Conservation (phyloP, 2,329 filamentous ascomycete genomes). For the Penicillium sp. region DNA sequence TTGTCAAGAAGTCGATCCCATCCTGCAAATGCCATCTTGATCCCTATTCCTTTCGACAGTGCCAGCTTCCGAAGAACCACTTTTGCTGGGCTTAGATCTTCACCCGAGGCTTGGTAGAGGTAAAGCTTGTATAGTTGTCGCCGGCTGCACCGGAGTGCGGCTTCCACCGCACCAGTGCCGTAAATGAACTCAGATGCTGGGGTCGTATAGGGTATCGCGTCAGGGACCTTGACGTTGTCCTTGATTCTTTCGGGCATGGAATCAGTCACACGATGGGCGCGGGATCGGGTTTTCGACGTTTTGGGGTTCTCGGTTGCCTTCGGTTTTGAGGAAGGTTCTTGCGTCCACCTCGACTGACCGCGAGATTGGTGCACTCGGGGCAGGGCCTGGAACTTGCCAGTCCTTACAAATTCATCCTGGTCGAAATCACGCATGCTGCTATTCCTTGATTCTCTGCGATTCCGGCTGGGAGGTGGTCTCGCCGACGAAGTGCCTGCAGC, state of each 20-base stretch:
- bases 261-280: constrained; percentile 24
- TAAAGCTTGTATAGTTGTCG: constrained; percentile 84
- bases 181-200: constrained; percentile 91
- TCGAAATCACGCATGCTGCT: constrained; percentile 21
- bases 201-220: constrained; percentile 67
- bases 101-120: constrained; percentile 61
- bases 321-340: not conserved
- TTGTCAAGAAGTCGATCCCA: constrained; percentile 73
- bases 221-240: constrained; percentile 36
- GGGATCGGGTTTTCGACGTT: constrained; percentile 5
- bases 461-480: not conserved
- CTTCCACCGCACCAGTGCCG: constrained; percentile 74
- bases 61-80: constrained; percentile 41
- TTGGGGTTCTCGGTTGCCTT: constrained; percentile 1
- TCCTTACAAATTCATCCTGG: constrained; percentile 32
- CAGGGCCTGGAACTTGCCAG: constrained; percentile 30
- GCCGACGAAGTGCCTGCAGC: constrained; percentile 4
- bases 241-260: constrained; percentile 34
- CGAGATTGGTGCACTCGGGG: constrained; percentile 22
- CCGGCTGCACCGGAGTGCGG: constrained; percentile 66
- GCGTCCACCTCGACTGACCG: constrained; percentile 5
- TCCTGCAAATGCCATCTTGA: constrained; percentile 59
- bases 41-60: constrained; percentile 48
- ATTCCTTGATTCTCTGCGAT: not conserved
- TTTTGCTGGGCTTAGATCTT: constrained; percentile 46